Conservation (phyloP, 2,329 filamentous ascomycete genomes). For the Waltergamsia citrina region DNA sequence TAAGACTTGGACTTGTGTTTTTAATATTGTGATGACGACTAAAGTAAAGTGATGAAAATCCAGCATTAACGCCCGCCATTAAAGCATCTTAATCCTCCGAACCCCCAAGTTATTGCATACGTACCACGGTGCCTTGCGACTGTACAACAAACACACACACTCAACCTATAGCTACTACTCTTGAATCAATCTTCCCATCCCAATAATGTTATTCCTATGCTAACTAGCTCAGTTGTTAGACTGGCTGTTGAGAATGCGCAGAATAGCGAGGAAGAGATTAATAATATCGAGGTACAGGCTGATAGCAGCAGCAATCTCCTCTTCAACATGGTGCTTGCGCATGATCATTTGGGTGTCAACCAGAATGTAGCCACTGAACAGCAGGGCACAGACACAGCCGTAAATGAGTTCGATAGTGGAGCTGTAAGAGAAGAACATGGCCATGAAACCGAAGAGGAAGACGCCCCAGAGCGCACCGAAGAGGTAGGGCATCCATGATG, state of each 20-base stretch:
- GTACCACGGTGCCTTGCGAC: too few relatives aligned
- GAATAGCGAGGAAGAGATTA: slow-evolving; percentile 92
- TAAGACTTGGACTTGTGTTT: too few relatives aligned
- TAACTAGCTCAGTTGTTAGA: slow-evolving; percentile 95
- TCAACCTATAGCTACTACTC: too few relatives aligned
- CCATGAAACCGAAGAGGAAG: slow-evolving; percentile 88
- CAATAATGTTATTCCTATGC: too few relatives aligned
- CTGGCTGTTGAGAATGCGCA: slow-evolving; percentile 94
- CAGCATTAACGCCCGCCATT: too few relatives aligned
- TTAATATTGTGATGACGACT: too few relatives aligned
- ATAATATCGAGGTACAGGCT: slow-evolving; percentile 93
- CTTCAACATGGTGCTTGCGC: slow-evolving; percentile 93
- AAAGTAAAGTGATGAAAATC: too few relatives aligned
- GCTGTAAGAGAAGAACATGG: slow-evolving; percentile 76
- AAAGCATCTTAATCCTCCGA: too few relatives aligned
- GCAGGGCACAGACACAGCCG: slow-evolving; percentile 68
- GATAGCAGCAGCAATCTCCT: slow-evolving; percentile 93
- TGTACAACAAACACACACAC: too few relatives aligned
- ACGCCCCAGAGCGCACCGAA: slow-evolving; percentile 86
- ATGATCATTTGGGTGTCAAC: slow-evolving; percentile 95
- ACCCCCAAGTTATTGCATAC: too few relatives aligned
- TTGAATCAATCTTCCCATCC: too few relatives aligned
- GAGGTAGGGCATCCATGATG: slow-evolving; percentile 90
- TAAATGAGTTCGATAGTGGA: slow-evolving; percentile 80
- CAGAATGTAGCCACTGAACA: slow-evolving; percentile 92